A percentile compares a stretch with the other conserved stretches of the same genome.
These are phyloP conservation scores for Oxyria digyna DNA, from an alignment of 148 eudicot species.

Conservation along the genomic window DNA sequence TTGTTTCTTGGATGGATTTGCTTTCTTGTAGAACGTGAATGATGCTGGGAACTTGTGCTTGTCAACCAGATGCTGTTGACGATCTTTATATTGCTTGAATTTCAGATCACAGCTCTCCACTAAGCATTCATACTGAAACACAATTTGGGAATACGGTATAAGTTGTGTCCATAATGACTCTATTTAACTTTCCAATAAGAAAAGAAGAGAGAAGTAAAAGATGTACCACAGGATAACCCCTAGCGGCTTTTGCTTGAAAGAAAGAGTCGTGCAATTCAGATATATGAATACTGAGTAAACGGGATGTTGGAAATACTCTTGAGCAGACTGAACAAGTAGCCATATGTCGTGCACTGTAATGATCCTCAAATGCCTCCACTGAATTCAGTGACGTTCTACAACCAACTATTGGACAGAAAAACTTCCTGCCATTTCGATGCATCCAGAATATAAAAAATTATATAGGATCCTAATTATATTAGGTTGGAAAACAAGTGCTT, in stretches of 20 bases:
- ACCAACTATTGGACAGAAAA: constrained; percentile 79
- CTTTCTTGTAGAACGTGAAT: constrained; percentile 76
- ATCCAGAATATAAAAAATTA: background rate
- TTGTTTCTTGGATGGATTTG: constrained; percentile 70
- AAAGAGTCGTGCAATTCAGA: constrained; percentile 93
- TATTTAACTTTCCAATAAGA: background rate
- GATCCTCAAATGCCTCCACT: constrained; percentile 74
- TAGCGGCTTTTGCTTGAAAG: constrained; percentile 90
- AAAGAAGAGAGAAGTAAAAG: background rate
- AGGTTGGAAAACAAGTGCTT: background rate
- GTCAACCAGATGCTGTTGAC: constrained; percentile 87
- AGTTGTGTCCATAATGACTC: background rate
- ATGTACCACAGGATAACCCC: constrained; percentile 72
- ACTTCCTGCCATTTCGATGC: constrained; percentile 28
- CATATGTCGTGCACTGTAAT: constrained; percentile 73
- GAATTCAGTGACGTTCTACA: constrained; percentile 64
- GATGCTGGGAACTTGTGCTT: constrained; percentile 83
- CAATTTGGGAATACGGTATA: background rate
- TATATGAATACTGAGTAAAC: constrained; percentile 82
- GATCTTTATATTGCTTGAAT: constrained; percentile 70
- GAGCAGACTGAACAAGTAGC: constrained; percentile 89
- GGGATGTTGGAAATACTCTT: constrained; percentile 85
- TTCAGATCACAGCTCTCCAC: constrained; percentile 84
- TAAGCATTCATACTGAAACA: constrained; percentile 74
- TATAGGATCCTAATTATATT: background rate